Evolutionary conservation across 495 filamentous ascomycete species (phyloP).

Genomic region (Aspergillus heteromorphus): DNA sequence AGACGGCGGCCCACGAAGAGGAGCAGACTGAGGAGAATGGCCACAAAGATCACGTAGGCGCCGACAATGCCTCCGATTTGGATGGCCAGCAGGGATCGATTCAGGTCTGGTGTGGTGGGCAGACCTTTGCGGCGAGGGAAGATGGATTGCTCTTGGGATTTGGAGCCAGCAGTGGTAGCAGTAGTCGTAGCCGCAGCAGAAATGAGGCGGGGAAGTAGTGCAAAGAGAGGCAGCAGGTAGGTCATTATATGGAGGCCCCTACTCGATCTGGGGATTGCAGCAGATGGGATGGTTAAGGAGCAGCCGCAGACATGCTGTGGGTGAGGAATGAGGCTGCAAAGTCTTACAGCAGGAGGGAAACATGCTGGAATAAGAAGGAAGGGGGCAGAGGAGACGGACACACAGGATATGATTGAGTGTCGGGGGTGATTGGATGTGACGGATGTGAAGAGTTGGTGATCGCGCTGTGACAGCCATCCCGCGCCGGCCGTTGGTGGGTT

Average conservation of each 20-base stretch:
- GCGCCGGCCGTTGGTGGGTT: not conserved
- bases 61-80: slow-evolving; percentile 76
- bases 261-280: not conserved
- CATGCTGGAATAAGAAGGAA: not conserved
- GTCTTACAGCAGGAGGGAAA: not conserved
- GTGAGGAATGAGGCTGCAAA: not conserved
- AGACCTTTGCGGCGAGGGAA: slow-evolving; percentile 9
- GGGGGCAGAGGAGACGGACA: too few relatives aligned
- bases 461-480: not conserved
- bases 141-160: slow-evolving; percentile 7
- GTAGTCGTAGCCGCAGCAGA: too few relatives aligned
- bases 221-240: slow-evolving; percentile 2
- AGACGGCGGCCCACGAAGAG: slow-evolving; percentile 59
- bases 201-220: slow-evolving; percentile 10
- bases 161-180: slow-evolving; percentile 16
- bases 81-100: slow-evolving; percentile 59
- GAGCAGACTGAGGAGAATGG: slow-evolving; percentile 60
- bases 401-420: not conserved
- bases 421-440: not conserved
- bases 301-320: not conserved
- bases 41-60: slow-evolving; percentile 69
- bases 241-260: not conserved
- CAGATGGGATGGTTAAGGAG: not conserved
- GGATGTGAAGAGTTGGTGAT: not conserved
- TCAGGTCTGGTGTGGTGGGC: slow-evolving; percentile 18